Conservation (phyloP, 2,329 filamentous ascomycete species). For the Metarhizium sp. region DNA sequence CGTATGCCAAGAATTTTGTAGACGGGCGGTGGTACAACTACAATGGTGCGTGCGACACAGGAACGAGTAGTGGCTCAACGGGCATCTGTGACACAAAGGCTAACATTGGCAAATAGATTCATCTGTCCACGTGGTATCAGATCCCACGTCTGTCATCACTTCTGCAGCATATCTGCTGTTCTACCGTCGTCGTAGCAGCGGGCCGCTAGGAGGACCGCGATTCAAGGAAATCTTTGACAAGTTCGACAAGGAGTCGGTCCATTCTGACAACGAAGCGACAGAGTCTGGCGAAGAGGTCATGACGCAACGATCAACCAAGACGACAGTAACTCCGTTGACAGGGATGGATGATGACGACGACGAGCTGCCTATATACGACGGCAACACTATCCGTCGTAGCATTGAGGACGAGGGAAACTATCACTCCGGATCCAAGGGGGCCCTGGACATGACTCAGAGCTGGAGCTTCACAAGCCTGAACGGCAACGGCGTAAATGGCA, state of each 20-base stretch:
- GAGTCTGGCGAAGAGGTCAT: slow-evolving; percentile 62
- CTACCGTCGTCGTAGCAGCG: slow-evolving; percentile 75
- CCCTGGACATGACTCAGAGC: slow-evolving; percentile 22
- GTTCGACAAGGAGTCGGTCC: slow-evolving; percentile 45
- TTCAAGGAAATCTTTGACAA: slow-evolving; percentile 62
- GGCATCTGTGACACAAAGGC: slow-evolving; percentile 10
- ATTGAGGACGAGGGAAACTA: slow-evolving; percentile 35
- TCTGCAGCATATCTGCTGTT: slow-evolving; percentile 85
- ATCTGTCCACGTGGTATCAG: slow-evolving; percentile 51
- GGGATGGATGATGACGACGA: slow-evolving; percentile 18
- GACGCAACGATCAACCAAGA: slow-evolving; percentile 37
- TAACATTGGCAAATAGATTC: slow-evolving; percentile 55
- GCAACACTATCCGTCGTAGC: slow-evolving; percentile 27
- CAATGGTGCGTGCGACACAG: slow-evolving; percentile 59
- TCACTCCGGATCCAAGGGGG: slow-evolving; percentile 17
- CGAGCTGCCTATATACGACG: slow-evolving; percentile 23
- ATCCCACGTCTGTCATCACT: slow-evolving; percentile 57
- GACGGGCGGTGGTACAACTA: slow-evolving; percentile 92
- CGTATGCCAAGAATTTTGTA: slow-evolving; percentile 85
- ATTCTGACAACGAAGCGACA: slow-evolving; percentile 30
- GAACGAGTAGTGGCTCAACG: background rate
- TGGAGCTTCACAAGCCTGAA: slow-evolving; percentile 39
- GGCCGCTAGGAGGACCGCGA: slow-evolving; percentile 68
- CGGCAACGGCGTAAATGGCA: slow-evolving; percentile 20
- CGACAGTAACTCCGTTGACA: slow-evolving; percentile 18